These are phyloP conservation scores for Alternaria ethzedia DNA, from an alignment of 2,329 filamentous ascomycete genomes.

Conservation along the genomic window DNA sequence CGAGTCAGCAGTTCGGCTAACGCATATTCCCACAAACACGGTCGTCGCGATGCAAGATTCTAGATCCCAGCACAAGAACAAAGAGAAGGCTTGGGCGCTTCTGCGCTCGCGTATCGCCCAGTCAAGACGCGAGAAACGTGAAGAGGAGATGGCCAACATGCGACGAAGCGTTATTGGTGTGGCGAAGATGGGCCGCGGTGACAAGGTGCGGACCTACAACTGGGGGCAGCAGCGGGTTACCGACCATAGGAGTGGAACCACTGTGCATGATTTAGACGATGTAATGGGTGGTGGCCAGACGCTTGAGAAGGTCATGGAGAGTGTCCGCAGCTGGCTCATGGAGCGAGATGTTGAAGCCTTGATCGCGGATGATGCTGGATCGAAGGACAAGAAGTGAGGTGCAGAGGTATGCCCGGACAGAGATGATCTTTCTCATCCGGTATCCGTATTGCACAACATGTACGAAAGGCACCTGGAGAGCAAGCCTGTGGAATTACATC, in stretches of 20 bases:
- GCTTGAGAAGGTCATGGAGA: constrained; percentile 77
- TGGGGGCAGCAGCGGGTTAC: constrained; percentile 80
- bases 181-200: constrained; percentile 80
- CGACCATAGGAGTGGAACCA: constrained; percentile 82
- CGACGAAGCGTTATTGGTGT: constrained; percentile 81
- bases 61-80: constrained; percentile 87
- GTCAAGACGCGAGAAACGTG: constrained; percentile 77
- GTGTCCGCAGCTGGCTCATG: constrained; percentile 76
- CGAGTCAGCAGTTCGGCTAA: constrained; percentile 91
- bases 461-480: not conserved
- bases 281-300: constrained; percentile 78
- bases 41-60: constrained; percentile 92
- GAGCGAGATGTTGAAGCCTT: constrained; percentile 76
- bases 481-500: not conserved
- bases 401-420: not conserved
- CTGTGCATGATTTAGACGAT: constrained; percentile 79
- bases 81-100: constrained; percentile 84
- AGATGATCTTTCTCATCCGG: not conserved
- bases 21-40: constrained; percentile 85
- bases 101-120: constrained; percentile 84
- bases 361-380: constrained; percentile 52
- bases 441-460: not conserved
- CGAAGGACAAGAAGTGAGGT: constrained; percentile 12
- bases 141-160: constrained; percentile 77
- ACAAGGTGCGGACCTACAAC: constrained; percentile 96